Base-by-base conservation (phyloP, 1,139 yeast genomes). In the Taphrina populina region DNA sequence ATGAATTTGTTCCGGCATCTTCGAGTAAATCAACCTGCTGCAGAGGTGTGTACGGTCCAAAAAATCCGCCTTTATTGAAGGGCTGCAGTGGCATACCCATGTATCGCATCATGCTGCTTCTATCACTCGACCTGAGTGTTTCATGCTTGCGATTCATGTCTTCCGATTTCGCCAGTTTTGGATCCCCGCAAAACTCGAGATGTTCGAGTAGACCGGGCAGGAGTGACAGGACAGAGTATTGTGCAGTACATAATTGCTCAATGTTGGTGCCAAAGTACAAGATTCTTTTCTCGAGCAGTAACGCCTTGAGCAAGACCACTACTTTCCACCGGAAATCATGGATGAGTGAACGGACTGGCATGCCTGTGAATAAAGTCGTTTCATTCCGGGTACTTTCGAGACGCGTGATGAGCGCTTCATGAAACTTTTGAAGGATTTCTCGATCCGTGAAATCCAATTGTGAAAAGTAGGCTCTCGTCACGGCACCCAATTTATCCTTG, bases 41-140 rank as follows among this genome's bases (percentile, higher is more conserved):
- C 53, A 92, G 72, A 0, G 98, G 95, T 20, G 90, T 78, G 68
- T 90, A 92, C 0, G 98, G 97, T 62, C 86, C 84, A 76, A 95
- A 90, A 61, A 90, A 77, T 2, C 95, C 88, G 35, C 95, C 95
- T 63, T 82, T 79, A 8, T 88, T 88, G 70, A 92, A 92, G 1
- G 88, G 70, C 64, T 85, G 92, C 53, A 92, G 72, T 0, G 98
- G 98, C 40, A 92, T 74, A 0, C 98, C 98, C 68, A 88, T 79
- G 67, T 88, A 92, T 37, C 80, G 73, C 55, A 90, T 71, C 69
- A 90, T 77, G 1, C 95, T 85, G 61, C 77, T 76, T 55, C 96
- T 73, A 67, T 87, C 88, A 58, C 86, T 83, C 4, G 95, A 82
- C 63, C 80, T 83, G 60, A 92, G 74, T 15, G 90, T 80, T n/a